phyloP scores from a whole-genome alignment of 2,329 filamentous ascomycete genomes.

The Fusarium pseudocircinatum region DNA sequence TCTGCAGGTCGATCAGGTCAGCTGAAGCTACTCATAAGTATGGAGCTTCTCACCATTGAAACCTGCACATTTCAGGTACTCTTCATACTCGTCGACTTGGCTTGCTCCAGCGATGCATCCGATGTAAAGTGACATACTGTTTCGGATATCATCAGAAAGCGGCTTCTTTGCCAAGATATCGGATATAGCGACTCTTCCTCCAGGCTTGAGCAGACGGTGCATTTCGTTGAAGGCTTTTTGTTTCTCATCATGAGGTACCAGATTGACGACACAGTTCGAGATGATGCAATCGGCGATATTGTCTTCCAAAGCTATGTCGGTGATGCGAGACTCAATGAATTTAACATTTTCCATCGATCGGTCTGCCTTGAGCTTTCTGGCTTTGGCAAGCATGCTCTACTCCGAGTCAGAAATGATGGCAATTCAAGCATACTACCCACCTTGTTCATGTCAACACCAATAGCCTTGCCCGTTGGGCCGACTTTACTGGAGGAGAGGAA shows the following conservation, averaged over 20 bases:
- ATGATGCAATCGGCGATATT: constrained; percentile 53
- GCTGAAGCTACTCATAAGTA: fast-evolving
- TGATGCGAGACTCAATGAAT: not conserved
- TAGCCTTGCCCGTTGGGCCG: not conserved
- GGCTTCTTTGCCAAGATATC: constrained; percentile 66
- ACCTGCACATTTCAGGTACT: constrained; percentile 59
- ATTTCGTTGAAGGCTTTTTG: constrained; percentile 65
- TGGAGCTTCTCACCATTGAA: constrained; percentile 54
- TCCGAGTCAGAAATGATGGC: not conserved
- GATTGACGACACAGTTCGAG: constrained; percentile 71
- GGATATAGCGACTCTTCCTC: constrained; percentile 66
- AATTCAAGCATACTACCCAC: not conserved
- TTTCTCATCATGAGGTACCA: constrained; percentile 64
- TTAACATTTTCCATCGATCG: not conserved
- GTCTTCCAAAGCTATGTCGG: not conserved
- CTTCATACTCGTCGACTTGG: constrained; percentile 60
- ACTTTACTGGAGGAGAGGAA: not conserved
- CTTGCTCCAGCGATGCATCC: constrained; percentile 70
- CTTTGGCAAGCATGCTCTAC: not conserved
- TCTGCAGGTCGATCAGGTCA: not conserved
- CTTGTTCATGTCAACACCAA: constrained; percentile 9
- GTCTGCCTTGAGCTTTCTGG: not conserved
- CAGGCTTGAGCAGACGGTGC: constrained; percentile 63
- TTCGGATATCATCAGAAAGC: constrained; percentile 58
- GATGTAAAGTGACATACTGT: constrained; percentile 63